Percentiles rank a stretch among this genome's conserved stretches.
phyloP scores from a whole-genome alignment of 2,329 filamentous ascomycete species.

The Ophiosphaerella korrae region DNA sequence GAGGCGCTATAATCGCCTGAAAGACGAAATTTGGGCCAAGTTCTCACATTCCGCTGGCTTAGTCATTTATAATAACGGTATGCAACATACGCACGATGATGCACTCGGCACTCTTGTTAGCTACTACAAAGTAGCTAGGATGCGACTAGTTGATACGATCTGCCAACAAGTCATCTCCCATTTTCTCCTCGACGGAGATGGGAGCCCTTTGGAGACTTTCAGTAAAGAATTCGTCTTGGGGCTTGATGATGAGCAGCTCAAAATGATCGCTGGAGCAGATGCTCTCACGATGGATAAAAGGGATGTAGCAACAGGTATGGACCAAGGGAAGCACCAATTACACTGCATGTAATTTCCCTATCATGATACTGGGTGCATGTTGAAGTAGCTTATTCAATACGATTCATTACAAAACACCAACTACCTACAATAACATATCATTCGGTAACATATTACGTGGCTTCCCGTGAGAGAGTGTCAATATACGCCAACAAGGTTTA shows the following conservation, averaged over 20 bases:
- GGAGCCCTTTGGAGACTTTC: conserved; percentile 32
- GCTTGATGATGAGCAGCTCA: conserved; percentile 9
- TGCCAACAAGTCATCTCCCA: conserved; percentile 63
- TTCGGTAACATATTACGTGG: no score
- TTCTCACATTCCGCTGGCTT: no score
- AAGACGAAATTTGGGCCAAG: conserved; percentile 22
- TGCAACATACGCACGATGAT: conserved; percentile 47
- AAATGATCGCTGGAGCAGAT: conserved; percentile 22
- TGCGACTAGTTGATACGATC: conserved; percentile 68
- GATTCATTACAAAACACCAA: no score
- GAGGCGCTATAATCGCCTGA: conserved; percentile 28
- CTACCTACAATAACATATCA: no score
- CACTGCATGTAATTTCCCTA: no score
- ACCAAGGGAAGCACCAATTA: no score
- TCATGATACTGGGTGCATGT: no score
- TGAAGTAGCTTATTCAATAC: no score
- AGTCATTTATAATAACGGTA: conserved; percentile 34
- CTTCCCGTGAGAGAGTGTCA: no score
- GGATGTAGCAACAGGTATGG: no score
- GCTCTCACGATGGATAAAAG: neutral
- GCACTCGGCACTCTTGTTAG: conserved; percentile 65
- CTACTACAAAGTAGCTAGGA: conserved; percentile 67
- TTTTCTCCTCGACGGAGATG: conserved; percentile 56
- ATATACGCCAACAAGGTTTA: no score
- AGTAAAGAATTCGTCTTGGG: conserved; percentile 7